Conservation (phyloP, 345 rosid species). For the Arabis alpina region DNA sequence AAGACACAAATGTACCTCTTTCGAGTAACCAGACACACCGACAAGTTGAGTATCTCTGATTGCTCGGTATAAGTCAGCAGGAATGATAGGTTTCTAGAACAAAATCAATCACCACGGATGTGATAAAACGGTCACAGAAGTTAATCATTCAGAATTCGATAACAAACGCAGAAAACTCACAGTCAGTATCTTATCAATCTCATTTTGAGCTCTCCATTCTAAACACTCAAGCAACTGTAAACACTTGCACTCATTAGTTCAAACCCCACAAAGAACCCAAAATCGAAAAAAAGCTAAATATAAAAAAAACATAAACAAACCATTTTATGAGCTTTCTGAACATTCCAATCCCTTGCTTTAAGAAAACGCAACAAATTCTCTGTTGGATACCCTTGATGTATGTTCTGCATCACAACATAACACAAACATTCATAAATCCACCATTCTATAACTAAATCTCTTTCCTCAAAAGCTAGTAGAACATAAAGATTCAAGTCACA, state of each 20-base stretch:
- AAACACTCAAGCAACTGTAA: slow-evolving; percentile 78
- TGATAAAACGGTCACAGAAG: slow-evolving; percentile 11
- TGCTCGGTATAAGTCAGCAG: slow-evolving; percentile 75
- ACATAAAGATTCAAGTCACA: slow-evolving; percentile 2
- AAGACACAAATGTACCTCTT: slow-evolving; percentile 61
- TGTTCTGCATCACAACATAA: slow-evolving; percentile 56
- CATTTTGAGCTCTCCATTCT: slow-evolving; percentile 83
- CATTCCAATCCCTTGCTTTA: slow-evolving; percentile 94
- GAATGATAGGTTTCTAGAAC: slow-evolving; percentile 83
- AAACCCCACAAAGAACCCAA: not conserved
- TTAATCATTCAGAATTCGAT: not conserved
- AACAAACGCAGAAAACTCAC: slow-evolving; percentile 45
- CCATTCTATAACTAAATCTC: not conserved
- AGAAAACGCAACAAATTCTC: slow-evolving; percentile 81
- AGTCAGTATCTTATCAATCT: slow-evolving; percentile 71
- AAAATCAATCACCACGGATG: not conserved
- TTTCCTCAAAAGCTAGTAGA: slow-evolving; percentile 10
- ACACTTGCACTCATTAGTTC: slow-evolving; percentile 40
- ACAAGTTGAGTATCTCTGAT: slow-evolving; percentile 91
- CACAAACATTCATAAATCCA: not conserved
- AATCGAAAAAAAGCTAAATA: not conserved
- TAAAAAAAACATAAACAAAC: slow-evolving; percentile 44
- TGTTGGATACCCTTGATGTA: slow-evolving; percentile 83
- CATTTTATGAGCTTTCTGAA: slow-evolving; percentile 86
- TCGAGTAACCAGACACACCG: slow-evolving; percentile 90